Base-by-base conservation (phyloP, 2,329 filamentous ascomycete genomes). In the Aspergillus pseudotamarii region DNA sequence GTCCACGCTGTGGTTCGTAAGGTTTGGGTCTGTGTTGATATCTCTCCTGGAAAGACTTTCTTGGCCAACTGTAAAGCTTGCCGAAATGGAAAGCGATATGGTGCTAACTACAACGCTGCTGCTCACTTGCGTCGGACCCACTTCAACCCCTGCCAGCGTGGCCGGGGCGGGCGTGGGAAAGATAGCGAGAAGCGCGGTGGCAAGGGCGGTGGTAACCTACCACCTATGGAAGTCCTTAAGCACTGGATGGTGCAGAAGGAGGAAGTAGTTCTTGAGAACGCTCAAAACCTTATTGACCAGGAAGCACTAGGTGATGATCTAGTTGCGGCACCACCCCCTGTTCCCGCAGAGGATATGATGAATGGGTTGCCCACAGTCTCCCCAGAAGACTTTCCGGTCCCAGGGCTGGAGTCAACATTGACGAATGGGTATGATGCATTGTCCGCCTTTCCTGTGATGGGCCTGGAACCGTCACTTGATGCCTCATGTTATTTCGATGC, bases 31-130 rank as follows among this genome's bases (percentile, higher is more conserved):
- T 89, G 86, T 71, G 81, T 87, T 45, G 87, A 90, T 66, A 84
- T 84, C 28, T 80, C 85, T 76, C 70, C 83, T 69, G 75, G 87
- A 80, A 77, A 84, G 85, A 79, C 85, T 78, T 89, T 93, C 46
- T 85, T 98, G 38, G 82, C 83, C 57, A 90, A 91, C 69, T 97
- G 94, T 86, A 96, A 96, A 78, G 87, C 91, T 55, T 98, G 94
- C 77, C 85, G 84, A 56, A 85, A 85, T 51, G 81, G 85, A 60
- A 97, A 97, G 82, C 85, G 87, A 63, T 98, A 98, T 71, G 91
- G 91, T 4, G 92, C 91, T 19, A 95, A 97, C 80, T 97, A 98
- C 80, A 98, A 98, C 72, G 94, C 94, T 0, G 93, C 93, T 0
- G 94, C 93, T 0, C 94, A 98, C 75, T 85, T 98, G 10, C 87